Percentiles rank a stretch among this genome's conserved stretches.
phyloP scores from a whole-genome alignment of 108 stramenopile species.

The Discostella stelligeroides region DNA sequence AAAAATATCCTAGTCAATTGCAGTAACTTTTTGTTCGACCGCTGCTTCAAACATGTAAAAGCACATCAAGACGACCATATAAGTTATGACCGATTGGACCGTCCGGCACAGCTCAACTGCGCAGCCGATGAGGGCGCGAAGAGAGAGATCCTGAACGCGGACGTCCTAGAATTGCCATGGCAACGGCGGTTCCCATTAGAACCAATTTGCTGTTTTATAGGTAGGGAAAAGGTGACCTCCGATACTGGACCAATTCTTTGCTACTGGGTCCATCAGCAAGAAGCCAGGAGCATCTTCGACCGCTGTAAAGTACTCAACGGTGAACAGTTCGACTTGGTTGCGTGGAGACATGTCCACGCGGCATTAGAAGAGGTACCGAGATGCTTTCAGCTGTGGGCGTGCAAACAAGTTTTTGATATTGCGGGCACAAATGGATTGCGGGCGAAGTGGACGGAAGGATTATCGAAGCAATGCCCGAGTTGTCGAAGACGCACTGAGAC shows the following conservation, averaged over 20 bases:
- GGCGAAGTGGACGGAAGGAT: not conserved
- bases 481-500: conserved; percentile 1
- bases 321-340: not conserved
- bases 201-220: conserved; percentile 11
- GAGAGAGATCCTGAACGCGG: not conserved
- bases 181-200: conserved; percentile 23
- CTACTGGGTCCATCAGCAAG: not conserved
- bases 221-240: conserved; percentile 17
- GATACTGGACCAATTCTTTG: not conserved
- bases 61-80: conserved; percentile 26
- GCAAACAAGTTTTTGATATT: conserved; percentile 17
- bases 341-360: conserved; percentile 13
- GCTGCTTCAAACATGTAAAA: conserved; percentile 7
- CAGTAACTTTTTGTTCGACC: conserved; percentile 5
- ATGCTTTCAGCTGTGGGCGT: conserved; percentile 13
- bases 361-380: not conserved
- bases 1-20: conserved; percentile 22
- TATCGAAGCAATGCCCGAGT: conserved; percentile 5
- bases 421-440: conserved; percentile 5
- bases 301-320: not conserved
- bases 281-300: not conserved
- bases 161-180: not conserved
- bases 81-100: not conserved
- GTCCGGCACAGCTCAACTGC: conserved; percentile 17
- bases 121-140: not conserved